Evolutionary conservation across 352 stramenopile species (phyloP).

Genomic region (Globisporangium splendens): DNA sequence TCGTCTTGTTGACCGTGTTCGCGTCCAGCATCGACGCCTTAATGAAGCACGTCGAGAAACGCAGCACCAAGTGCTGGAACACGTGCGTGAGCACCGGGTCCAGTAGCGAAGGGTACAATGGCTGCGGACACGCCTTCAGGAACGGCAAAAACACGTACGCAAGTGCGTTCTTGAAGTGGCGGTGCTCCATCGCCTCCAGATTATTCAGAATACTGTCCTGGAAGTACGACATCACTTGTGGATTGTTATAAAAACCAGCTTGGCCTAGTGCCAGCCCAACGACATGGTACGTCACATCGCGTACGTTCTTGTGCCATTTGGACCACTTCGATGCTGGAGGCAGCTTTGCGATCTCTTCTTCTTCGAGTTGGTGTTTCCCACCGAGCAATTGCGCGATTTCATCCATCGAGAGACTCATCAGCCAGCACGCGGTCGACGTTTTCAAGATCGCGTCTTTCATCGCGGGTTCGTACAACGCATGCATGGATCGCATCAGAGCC

Average conservation of each 20-base stretch:
- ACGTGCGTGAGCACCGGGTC: constrained; percentile 55
- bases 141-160: constrained; percentile 76
- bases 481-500: constrained; percentile 51
- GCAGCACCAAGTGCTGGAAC: constrained; percentile 55
- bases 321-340: constrained; percentile 50
- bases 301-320: constrained; percentile 81
- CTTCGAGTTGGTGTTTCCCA: constrained; percentile 69
- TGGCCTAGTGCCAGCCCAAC: constrained; percentile 57
- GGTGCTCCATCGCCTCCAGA: constrained; percentile 67
- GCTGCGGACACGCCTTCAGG: constrained; percentile 59
- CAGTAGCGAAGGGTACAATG: constrained; percentile 54
- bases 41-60: constrained; percentile 38
- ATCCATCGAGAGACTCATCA: constrained; percentile 68
- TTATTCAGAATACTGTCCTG: constrained; percentile 64
- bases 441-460: constrained; percentile 57
- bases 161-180: constrained; percentile 60
- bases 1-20: constrained; percentile 12
- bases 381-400: constrained; percentile 72
- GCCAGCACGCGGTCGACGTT: constrained; percentile 52
- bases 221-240: constrained; percentile 38
- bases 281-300: constrained; percentile 76
- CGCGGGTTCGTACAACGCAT: constrained; percentile 46
- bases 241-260: constrained; percentile 46
- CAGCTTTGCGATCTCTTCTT: constrained; percentile 60
- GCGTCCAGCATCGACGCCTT: constrained; percentile 13